Percentiles rank a stretch among this genome's conserved stretches.
phyloP scores from a whole-genome alignment of 257 asterid species.

The Orobanche coerulescens region DNA sequence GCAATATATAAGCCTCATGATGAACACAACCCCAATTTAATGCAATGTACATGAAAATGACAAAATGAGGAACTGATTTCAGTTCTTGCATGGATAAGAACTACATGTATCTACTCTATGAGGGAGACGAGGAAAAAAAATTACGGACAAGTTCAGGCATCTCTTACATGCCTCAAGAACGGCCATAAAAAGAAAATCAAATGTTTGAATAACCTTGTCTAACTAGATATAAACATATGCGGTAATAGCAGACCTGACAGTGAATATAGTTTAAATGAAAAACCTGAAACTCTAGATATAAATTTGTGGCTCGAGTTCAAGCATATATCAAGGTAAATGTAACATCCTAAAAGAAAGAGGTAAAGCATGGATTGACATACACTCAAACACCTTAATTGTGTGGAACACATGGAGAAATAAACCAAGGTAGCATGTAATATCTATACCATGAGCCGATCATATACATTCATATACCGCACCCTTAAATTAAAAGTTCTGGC shows the following conservation, averaged over 20 bases:
- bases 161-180: too few species aligned
- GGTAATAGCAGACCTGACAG: too few species aligned
- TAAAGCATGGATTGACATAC: background rate
- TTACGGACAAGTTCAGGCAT: background rate
- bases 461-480: conserved; percentile 1
- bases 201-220: background rate
- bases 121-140: background rate
- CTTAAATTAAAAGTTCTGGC: background rate
- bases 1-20: background rate
- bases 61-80: background rate
- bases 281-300: background rate
- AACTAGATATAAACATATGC: too few species aligned
- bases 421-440: background rate
- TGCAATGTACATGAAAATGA: background rate
- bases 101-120: background rate
- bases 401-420: background rate
- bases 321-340: background rate
- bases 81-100: background rate
- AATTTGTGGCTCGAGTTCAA: background rate
- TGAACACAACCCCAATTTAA: conserved; percentile 5
- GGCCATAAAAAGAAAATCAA: background rate
- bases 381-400: background rate
- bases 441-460: background rate
- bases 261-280: too few species aligned
- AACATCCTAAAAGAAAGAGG: background rate